Conservation (phyloP, 73 alveolate species). For the Uronychia binucleata region DNA sequence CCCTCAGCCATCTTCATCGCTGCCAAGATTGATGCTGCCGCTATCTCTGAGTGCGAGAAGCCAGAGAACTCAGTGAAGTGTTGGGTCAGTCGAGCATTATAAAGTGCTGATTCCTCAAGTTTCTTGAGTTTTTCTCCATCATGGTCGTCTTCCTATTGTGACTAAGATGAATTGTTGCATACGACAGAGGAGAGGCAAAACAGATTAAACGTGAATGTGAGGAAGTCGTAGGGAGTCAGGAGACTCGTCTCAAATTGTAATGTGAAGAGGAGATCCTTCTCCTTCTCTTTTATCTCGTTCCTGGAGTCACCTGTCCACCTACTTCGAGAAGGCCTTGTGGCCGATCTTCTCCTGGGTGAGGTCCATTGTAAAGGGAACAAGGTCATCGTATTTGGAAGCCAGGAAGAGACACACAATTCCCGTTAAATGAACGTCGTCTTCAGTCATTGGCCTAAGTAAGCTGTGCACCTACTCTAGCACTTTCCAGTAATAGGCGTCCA, state of each 20-base stretch:
- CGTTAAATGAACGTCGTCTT: slow-evolving; percentile 58
- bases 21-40: neutral
- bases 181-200: neutral
- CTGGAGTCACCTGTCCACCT: neutral
- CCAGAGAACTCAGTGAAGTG: neutral
- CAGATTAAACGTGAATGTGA: neutral
- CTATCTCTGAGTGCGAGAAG: neutral
- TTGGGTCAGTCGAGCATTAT: neutral
- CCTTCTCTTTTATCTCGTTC: neutral
- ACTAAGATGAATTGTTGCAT: neutral
- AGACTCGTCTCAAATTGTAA: neutral
- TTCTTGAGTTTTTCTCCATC: neutral
- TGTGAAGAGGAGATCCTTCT: neutral
- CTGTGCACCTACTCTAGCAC: slow-evolving; percentile 9
- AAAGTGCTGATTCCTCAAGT: neutral
- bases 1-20: too few species aligned
- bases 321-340: slow-evolving; percentile 33
- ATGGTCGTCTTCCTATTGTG: too few species aligned
- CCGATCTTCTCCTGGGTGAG: slow-evolving; percentile 38
- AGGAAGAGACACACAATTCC: slow-evolving; percentile 85
- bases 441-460: neutral
- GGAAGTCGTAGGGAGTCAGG: neutral
- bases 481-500: slow-evolving; percentile 75
- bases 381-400: slow-evolving; percentile 88
- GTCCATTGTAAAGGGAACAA: slow-evolving; percentile 60